Conservation (phyloP, 352 stramenopile genomes). For the Phytophthora sp. region DNA sequence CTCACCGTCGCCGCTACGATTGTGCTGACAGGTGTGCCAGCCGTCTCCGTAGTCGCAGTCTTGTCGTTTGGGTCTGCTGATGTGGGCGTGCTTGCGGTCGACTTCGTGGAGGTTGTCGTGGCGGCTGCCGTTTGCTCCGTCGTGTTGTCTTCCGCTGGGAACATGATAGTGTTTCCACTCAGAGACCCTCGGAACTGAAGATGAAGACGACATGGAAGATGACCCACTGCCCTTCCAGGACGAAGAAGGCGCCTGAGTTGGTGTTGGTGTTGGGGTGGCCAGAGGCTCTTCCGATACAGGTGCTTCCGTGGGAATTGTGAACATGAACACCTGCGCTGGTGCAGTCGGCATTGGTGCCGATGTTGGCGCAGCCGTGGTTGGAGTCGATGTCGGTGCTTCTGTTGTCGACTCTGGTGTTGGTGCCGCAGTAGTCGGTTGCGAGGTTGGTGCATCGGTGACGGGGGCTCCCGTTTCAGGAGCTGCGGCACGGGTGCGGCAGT, state of each 20-base stretch:
- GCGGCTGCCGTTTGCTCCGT: constrained; percentile 1
- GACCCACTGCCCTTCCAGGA: constrained; percentile 6
- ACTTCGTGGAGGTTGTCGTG: constrained; percentile 12
- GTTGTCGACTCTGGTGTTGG: constrained; percentile 4
- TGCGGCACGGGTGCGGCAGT: background rate
- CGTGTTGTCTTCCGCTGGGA: constrained; percentile 7
- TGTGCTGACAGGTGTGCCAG: constrained; percentile 1
- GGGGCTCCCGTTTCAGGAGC: background rate
- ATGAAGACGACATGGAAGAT: constrained; percentile 9
- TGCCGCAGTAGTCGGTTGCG: constrained; percentile 1
- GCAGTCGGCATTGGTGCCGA: constrained; percentile 3
- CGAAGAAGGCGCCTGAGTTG: constrained; percentile 5
- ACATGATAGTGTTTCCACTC: constrained; percentile 21
- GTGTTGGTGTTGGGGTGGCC: background rate
- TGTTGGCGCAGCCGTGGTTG: constrained; percentile 1
- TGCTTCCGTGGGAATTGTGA: constrained; percentile 1
- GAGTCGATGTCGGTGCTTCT: background rate
- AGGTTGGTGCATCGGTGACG: background rate
- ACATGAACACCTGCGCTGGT: constrained; percentile 2
- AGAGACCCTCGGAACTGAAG: constrained; percentile 1
- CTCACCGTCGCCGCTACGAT: constrained; percentile 20
- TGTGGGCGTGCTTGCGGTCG: constrained; percentile 3
- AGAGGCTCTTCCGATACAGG: background rate
- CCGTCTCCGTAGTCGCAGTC: constrained; percentile 13
- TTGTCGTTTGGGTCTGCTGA: constrained; percentile 7